phyloP scores from a whole-genome alignment of 768 basidiomycete species.

The Clitopilus hobsonii region DNA sequence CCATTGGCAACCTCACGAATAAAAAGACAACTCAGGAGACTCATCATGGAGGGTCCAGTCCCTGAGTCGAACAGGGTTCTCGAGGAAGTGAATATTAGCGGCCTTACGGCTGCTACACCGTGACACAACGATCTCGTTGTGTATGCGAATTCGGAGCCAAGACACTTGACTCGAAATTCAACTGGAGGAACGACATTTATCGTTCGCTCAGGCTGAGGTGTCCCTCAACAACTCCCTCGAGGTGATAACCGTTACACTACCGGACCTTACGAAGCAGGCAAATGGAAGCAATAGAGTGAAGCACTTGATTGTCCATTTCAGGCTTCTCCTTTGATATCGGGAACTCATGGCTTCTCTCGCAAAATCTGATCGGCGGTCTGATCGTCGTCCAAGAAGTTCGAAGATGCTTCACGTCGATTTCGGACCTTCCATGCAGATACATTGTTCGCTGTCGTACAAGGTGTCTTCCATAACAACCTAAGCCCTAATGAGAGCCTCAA shows the following conservation, averaged over 20 bases:
- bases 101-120: too few relatives aligned
- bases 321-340: not conserved
- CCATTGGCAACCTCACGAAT: too few relatives aligned
- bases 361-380: too few relatives aligned
- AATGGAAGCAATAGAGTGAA: not conserved
- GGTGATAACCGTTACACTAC: not conserved
- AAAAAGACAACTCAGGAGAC: too few relatives aligned
- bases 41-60: not conserved
- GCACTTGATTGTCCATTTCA: not conserved
- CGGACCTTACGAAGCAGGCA: not conserved
- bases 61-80: not conserved
- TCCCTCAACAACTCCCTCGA: not conserved
- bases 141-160: too few relatives aligned
- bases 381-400: too few relatives aligned
- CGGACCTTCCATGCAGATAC: not conserved
- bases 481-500: slow-evolving; percentile 24
- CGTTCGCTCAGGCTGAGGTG: too few relatives aligned
- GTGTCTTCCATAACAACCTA: slow-evolving; percentile 9
- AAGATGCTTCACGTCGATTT: too few relatives aligned
- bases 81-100: too few relatives aligned
- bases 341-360: not conserved
- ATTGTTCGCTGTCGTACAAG: not conserved
- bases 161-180: too few relatives aligned
- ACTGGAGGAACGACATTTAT: too few relatives aligned
- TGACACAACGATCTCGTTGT: too few relatives aligned